phyloP scores from a whole-genome alignment of 1,284 basidiomycete species.

The Sphaerobolus stellatus region DNA sequence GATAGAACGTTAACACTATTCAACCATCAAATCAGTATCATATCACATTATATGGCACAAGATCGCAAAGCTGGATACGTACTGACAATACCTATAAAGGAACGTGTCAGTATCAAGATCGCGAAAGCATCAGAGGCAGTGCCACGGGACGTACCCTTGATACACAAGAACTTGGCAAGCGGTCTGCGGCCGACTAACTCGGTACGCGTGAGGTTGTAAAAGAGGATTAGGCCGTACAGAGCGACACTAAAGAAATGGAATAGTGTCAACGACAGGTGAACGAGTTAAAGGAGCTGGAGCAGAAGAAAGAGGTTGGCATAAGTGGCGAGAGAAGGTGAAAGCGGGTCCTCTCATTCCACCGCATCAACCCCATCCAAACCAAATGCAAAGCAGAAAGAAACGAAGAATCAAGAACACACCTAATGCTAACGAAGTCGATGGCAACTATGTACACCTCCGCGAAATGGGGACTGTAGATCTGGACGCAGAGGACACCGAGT shows the following conservation, averaged over 20 bases:
- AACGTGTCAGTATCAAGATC: neutral
- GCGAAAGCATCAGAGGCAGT: too few species aligned
- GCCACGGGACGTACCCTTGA: conserved; percentile 52
- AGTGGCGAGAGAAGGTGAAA: too few species aligned
- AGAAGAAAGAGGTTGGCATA: too few species aligned
- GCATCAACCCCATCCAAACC: too few species aligned
- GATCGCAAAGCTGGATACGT: conserved; percentile 20
- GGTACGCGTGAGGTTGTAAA: conserved; percentile 76
- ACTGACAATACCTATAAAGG: conserved; percentile 4
- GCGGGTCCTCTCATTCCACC: too few species aligned
- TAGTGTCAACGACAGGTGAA: conserved; percentile 5
- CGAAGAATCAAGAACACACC: conserved; percentile 42
- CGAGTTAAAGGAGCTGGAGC: too few species aligned
- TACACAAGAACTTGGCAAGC: conserved; percentile 77
- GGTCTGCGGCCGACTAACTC: conserved; percentile 76
- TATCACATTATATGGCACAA: neutral
- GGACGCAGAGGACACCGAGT: conserved; percentile 64
- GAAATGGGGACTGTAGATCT: conserved; percentile 58
- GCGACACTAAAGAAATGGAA: conserved; percentile 66
- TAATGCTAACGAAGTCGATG: conserved; percentile 77
- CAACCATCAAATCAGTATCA: neutral
- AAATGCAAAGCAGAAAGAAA: too few species aligned
- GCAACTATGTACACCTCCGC: conserved; percentile 71
- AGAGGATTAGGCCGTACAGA: conserved; percentile 76
- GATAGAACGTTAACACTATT: conserved; percentile 80